Evolutionary conservation across 1,139 yeast genomes (phyloP), one percentile per base, ranked within the genome.

Genomic region (Candida sojae): DNA sequence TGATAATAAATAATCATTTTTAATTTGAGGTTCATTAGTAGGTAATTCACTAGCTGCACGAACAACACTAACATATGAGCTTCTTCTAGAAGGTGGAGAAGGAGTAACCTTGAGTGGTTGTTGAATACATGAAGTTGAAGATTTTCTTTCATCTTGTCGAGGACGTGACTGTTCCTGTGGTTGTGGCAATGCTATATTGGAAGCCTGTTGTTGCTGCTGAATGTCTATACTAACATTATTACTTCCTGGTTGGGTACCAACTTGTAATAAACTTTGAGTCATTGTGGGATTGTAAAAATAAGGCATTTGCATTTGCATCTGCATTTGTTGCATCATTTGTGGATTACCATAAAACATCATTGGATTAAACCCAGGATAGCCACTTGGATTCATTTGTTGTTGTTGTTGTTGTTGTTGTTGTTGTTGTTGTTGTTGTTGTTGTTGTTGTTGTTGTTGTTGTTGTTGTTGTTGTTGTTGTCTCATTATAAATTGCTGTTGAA

Each of bases 401-500:
- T 17, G 21, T 33, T 51, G 51, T 32, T 56, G 57, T 45, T 52
- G 53, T 43, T 51, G 51, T 32, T 56, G 57, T 45, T 52, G 53
- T 43, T 51, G 51, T 32, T 56, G 57, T 45, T 52, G 53, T 43
- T 51, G 51, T 32, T 56, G 57, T 45, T 52, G 53, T 43, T 51
- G 51, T 32, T 56, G 57, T 45, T 52, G 53, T 43, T 51, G 51
- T 32, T 56, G 57, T 45, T 52, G 53, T 43, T n/a, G n/a, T 33
- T 17, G 21, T 17, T 17, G 21, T 17, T 17, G 21, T 33, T 51
- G 51, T 32, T 56, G 57, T 45, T 52, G 53, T 43, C 48, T 45
- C 43, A 42, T 46, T 29, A 36, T 36, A 31, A 52, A 52, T 42
- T 59, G 59, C 43, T 64, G 64, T 42, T 62, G 65, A 25, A 54